Evolutionary conservation across 2,329 filamentous ascomycete genomes (phyloP).

Genomic region (Sporothrix sp.): DNA sequence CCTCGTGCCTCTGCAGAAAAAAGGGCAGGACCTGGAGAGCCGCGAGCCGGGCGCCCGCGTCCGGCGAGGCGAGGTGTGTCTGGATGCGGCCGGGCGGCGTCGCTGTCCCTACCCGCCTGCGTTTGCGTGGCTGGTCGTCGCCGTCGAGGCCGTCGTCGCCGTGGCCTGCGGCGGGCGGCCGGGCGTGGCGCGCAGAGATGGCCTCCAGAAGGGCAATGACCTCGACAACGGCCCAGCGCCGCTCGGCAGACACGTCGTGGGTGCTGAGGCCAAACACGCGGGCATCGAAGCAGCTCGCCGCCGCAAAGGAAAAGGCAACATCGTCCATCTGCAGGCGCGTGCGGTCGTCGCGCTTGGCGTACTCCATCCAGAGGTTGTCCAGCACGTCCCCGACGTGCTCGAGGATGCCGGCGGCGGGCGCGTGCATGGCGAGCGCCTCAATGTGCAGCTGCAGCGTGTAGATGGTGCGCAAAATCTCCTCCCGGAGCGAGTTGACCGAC

Average conservation of each 20-base stretch:
- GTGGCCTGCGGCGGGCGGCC: conserved; percentile 9
- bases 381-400: conserved; percentile 53
- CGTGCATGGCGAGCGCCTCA: conserved; percentile 42
- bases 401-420: conserved; percentile 30
- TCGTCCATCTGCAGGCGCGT: conserved; percentile 73
- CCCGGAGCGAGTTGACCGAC: conserved; percentile 49
- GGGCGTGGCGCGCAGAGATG: conserved; percentile 28
- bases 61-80: conserved; percentile 36
- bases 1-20: conserved; percentile 36
- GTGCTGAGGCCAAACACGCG: conserved; percentile 44
- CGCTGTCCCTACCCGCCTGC: conserved; percentile 34
- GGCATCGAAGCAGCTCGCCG: conserved; percentile 36
- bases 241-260: conserved; percentile 45
- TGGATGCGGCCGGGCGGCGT: conserved; percentile 38
- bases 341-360: conserved; percentile 58
- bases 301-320: conserved; percentile 46
- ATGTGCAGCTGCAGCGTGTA: conserved; percentile 56
- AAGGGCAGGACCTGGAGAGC: conserved; percentile 51
- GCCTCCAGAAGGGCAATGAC: conserved; percentile 49
- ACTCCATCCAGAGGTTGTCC: conserved; percentile 67
- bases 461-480: conserved; percentile 68
- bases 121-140: conserved; percentile 43
- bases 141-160: conserved; percentile 18
- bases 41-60: conserved; percentile 37
- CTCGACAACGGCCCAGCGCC: conserved; percentile 51